Conservation (phyloP, 768 basidiomycete species). For the Leccinum disarticulatum region DNA sequence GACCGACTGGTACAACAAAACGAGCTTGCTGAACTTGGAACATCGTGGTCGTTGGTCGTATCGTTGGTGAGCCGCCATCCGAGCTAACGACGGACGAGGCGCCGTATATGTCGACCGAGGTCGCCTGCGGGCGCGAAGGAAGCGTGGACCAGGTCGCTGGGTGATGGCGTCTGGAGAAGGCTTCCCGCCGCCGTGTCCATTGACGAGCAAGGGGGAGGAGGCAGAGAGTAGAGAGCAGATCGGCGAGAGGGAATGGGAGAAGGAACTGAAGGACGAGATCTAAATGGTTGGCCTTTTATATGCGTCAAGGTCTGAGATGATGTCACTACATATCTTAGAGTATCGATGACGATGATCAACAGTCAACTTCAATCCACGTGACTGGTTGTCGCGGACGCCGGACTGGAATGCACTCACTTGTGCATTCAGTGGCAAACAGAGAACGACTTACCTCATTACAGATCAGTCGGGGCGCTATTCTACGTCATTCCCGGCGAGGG, state of each 20-base stretch:
- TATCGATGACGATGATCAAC: not conserved
- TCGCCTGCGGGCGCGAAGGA: not conserved
- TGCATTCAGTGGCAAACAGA: no score
- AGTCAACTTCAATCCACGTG: no score
- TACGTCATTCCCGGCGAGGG: no score
- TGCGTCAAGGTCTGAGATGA: not conserved
- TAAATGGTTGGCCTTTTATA: not conserved
- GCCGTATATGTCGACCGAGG: not conserved
- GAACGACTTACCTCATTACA: no score
- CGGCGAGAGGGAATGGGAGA: not conserved
- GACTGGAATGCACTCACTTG: no score
- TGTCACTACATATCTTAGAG: not conserved
- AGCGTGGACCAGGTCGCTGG: not conserved
- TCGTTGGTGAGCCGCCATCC: not conserved
- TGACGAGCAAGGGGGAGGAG: not conserved
- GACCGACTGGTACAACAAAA: no score
- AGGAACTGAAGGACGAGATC: no score
- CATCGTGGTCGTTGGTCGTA: not conserved
- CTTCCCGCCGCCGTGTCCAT: slow-evolving; percentile 4
- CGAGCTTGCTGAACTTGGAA: slow-evolving; percentile 1
- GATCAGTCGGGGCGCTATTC: no score
- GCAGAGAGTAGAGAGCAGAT: not conserved
- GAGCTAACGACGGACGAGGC: not conserved
- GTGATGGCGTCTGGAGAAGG: slow-evolving; percentile 1
- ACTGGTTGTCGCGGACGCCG: no score